Percentiles rank a stretch among this genome's conserved stretches.
These are phyloP conservation scores for Halocafeteria seosinensis DNA, from an alignment of 108 stramenopile genomes.

Conservation along the genomic window DNA sequence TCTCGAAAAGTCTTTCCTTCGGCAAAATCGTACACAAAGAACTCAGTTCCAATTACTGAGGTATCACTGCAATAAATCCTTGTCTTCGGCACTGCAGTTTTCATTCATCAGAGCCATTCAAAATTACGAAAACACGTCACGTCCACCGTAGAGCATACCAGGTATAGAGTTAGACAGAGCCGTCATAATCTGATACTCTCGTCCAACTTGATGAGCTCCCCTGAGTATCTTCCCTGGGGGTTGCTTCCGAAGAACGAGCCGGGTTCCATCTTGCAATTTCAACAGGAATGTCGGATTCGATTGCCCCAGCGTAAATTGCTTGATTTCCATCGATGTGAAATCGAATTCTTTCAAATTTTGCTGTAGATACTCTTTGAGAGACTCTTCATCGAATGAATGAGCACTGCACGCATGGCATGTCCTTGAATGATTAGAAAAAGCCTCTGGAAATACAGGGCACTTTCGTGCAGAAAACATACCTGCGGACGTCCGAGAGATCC, in stretches of 20 bases:
- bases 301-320: constrained; percentile 25
- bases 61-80: constrained; percentile 1
- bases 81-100: constrained; percentile 11
- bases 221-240: constrained; percentile 19
- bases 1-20: constrained; percentile 14
- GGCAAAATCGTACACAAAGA: constrained; percentile 20
- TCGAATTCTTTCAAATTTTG: background rate
- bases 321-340: background rate
- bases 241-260: constrained; percentile 16
- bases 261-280: background rate
- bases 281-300: constrained; percentile 25
- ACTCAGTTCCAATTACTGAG: constrained; percentile 13
- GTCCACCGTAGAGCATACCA: too few relatives aligned
- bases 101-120: too few relatives aligned
- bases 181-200: constrained; percentile 12
- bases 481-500: too few relatives aligned
- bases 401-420: too few relatives aligned
- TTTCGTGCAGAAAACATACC: too few relatives aligned
- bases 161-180: background rate
- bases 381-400: too few relatives aligned
- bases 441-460: too few relatives aligned
- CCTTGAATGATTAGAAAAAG: too few relatives aligned
- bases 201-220: constrained; percentile 18
- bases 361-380: too few relatives aligned
- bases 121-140: too few relatives aligned